Conservation (phyloP, 441 rosid species). For the Omphalea diandra region DNA sequence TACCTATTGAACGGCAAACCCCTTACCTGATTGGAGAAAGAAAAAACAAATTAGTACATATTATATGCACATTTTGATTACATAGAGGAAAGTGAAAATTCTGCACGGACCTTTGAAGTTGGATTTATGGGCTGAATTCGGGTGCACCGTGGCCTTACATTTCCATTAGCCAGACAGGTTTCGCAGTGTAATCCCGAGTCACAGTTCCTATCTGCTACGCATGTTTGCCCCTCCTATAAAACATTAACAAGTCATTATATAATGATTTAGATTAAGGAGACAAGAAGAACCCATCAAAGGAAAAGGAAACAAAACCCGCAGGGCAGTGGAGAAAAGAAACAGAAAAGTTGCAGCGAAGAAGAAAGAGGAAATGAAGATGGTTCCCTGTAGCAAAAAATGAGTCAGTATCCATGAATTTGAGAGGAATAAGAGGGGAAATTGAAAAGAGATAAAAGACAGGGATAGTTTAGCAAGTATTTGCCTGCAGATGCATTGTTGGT, state of each 20-base stretch:
- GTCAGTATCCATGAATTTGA: not conserved
- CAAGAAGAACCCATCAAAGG: not conserved
- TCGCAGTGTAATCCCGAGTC: conserved; percentile 74
- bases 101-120: conserved; percentile 55
- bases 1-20: conserved; percentile 83
- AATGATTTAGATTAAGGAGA: too few relatives aligned
- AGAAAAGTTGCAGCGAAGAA: conserved; percentile 20
- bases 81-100: not conserved
- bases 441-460: too few relatives aligned
- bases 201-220: conserved; percentile 52
- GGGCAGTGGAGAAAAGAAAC: conserved; percentile 23
- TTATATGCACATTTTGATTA: not conserved
- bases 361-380: conserved; percentile 9
- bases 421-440: not conserved
- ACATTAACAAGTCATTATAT: not conserved
- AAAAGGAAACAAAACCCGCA: conserved; percentile 12
- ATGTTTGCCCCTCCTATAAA: conserved; percentile 68
- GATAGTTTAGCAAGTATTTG: not conserved
- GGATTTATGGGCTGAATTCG: conserved; percentile 69
- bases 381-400: conserved; percentile 15
- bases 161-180: conserved; percentile 63
- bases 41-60: not conserved
- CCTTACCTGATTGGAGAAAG: conserved; percentile 48
- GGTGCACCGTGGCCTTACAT: conserved; percentile 64
- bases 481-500: conserved; percentile 26